Evolutionary conservation across 352 stramenopile species (phyloP).

Genomic region (Phytophthora boehmeriae): DNA sequence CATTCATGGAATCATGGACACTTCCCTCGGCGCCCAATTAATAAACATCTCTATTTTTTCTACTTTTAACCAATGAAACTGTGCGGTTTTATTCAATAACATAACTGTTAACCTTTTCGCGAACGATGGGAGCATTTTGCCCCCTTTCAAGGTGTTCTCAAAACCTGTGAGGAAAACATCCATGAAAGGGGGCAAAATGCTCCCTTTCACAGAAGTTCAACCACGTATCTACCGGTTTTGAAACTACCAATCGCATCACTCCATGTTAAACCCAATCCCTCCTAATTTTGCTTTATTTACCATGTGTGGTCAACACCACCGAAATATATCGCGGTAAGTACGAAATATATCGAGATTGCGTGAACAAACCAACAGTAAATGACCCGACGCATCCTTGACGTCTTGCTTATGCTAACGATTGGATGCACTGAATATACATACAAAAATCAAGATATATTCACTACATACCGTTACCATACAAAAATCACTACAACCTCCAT

Average conservation of each 20-base stretch:
- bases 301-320: slow-evolving; percentile 6
- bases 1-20: no score
- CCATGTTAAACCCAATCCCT: neutral
- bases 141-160: slow-evolving; percentile 4
- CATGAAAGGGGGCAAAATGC: slow-evolving; percentile 1
- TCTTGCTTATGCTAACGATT: no score
- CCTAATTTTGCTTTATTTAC: neutral
- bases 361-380: slow-evolving; percentile 7
- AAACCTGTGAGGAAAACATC: slow-evolving; percentile 9
- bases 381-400: no score
- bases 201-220: slow-evolving; percentile 13
- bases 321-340: slow-evolving; percentile 8
- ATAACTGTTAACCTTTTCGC: slow-evolving; percentile 1
- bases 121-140: slow-evolving; percentile 6
- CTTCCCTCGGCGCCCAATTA: no score
- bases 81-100: no score
- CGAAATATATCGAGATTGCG: slow-evolving; percentile 20
- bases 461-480: no score
- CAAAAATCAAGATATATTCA: no score
- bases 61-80: no score
- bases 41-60: no score
- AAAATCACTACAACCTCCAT: no score
- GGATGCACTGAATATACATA: no score
- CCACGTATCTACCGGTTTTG: neutral
- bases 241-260: neutral